Evolutionary conservation across 2,329 filamentous ascomycete genomes (phyloP).

Genomic region (Mycocentrospora acerina): DNA sequence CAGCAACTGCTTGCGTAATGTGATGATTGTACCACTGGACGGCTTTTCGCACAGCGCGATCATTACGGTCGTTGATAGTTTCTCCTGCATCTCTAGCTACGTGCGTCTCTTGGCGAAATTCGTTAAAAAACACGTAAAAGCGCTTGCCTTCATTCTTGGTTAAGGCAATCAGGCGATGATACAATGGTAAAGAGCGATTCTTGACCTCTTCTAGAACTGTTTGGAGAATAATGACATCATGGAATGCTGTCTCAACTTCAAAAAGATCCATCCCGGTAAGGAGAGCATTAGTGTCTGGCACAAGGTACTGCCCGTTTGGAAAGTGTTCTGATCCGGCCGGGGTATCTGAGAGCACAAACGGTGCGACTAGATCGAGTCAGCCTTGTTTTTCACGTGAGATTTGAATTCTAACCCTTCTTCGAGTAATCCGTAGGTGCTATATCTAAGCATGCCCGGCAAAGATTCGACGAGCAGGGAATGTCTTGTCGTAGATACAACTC

Average conservation of each 20-base stretch:
- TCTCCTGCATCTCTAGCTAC: slow-evolving; percentile 74
- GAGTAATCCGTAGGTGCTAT: slow-evolving; percentile 77
- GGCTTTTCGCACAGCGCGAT: slow-evolving; percentile 82
- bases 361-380: slow-evolving; percentile 58
- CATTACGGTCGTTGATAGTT: slow-evolving; percentile 94
- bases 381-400: slow-evolving; percentile 9
- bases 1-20: slow-evolving; percentile 63
- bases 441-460: slow-evolving; percentile 76
- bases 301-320: slow-evolving; percentile 85
- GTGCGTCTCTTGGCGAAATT: slow-evolving; percentile 91
- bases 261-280: slow-evolving; percentile 97
- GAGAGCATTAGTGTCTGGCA: slow-evolving; percentile 95
- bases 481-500: slow-evolving; percentile 95
- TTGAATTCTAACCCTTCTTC: slow-evolving; percentile 62
- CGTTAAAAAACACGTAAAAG: slow-evolving; percentile 99
- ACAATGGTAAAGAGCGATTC: slow-evolving; percentile 89
- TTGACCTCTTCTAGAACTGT: slow-evolving; percentile 95
- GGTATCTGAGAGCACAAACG: slow-evolving; percentile 85
- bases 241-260: slow-evolving; percentile 86
- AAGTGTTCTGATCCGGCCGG: slow-evolving; percentile 82
- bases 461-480: slow-evolving; percentile 91
- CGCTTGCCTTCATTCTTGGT: slow-evolving; percentile 96
- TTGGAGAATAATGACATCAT: slow-evolving; percentile 95
- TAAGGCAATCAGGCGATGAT: slow-evolving; percentile 86
- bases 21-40: slow-evolving; percentile 91